A percentile compares a stretch with the other conserved stretches of the same genome.
Conservation (phyloP, 805 yeast genomes). For the Nakazawaea wyomingensis region DNA sequence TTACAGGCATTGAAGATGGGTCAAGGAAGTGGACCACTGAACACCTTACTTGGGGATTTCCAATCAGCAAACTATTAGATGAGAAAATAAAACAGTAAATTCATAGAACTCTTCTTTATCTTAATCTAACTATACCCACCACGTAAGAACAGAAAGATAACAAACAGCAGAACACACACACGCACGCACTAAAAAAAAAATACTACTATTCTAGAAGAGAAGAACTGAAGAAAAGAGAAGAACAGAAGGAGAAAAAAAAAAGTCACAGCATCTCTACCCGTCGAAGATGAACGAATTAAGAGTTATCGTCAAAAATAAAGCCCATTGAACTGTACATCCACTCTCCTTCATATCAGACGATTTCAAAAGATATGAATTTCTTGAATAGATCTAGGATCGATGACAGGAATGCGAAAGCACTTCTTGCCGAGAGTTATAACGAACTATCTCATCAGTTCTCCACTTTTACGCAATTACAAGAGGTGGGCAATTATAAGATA, state of each 20-base stretch:
- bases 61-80: too few relatives aligned
- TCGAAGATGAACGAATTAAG: not conserved
- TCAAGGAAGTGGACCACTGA: constrained; percentile 28
- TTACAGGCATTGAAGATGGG: constrained; percentile 23
- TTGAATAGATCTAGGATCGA: constrained; percentile 9
- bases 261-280: not conserved
- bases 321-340: too few relatives aligned
- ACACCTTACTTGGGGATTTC: not conserved
- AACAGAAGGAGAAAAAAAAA: not conserved
- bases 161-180: too few relatives aligned
- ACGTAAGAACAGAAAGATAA: too few relatives aligned
- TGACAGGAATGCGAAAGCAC: constrained; percentile 11
- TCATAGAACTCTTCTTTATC: too few relatives aligned
- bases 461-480: constrained; percentile 33
- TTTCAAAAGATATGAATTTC: constrained; percentile 3
- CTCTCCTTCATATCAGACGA: too few relatives aligned
- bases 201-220: too few relatives aligned
- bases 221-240: not conserved
- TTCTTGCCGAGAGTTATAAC: constrained; percentile 11
- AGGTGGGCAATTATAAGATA: constrained; percentile 79
- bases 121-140: too few relatives aligned
- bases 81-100: too few relatives aligned
- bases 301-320: too few relatives aligned
- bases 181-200: too few relatives aligned
- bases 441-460: constrained; percentile 10